Percentiles rank a stretch among this genome's conserved stretches.
Conservation (phyloP, 2,329 filamentous ascomycete species). For the Coniochaeta hoffmannii region DNA sequence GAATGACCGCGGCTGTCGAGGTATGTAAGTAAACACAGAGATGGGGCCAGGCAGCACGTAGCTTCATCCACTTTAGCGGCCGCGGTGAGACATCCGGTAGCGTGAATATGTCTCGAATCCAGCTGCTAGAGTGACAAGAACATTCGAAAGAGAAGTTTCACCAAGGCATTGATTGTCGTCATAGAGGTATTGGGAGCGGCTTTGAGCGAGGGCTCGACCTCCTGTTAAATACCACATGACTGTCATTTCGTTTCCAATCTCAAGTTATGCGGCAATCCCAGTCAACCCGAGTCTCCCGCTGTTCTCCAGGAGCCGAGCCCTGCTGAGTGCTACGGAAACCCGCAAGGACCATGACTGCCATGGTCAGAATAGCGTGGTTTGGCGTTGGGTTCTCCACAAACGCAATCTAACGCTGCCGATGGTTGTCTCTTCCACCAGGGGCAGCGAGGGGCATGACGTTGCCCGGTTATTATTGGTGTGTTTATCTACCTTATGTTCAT, state of each 20-base stretch:
- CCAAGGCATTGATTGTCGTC: neutral
- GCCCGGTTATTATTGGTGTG: neutral
- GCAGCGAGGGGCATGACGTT: neutral
- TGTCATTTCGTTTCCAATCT: slow-evolving; percentile 11
- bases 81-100: neutral
- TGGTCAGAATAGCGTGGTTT: neutral
- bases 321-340: slow-evolving; percentile 12
- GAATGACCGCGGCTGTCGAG: neutral
- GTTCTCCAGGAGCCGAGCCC: neutral
- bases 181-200: neutral
- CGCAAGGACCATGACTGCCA: slow-evolving; percentile 9
- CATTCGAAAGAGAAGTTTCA: neutral
- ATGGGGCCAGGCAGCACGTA: neutral
- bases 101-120: neutral
- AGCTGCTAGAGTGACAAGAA: neutral
- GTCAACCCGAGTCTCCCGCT: neutral
- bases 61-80: neutral
- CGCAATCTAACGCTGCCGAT: neutral
- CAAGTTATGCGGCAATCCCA: slow-evolving; percentile 1
- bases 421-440: neutral
- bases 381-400: slow-evolving; percentile 3
- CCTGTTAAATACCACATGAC: neutral
- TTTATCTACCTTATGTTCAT: neutral
- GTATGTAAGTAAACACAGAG: neutral
- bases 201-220: slow-evolving; percentile 6